These are phyloP conservation scores for Pichia nanzhaoensis DNA, from an alignment of 805 yeast genomes.

Conservation along the genomic window DNA sequence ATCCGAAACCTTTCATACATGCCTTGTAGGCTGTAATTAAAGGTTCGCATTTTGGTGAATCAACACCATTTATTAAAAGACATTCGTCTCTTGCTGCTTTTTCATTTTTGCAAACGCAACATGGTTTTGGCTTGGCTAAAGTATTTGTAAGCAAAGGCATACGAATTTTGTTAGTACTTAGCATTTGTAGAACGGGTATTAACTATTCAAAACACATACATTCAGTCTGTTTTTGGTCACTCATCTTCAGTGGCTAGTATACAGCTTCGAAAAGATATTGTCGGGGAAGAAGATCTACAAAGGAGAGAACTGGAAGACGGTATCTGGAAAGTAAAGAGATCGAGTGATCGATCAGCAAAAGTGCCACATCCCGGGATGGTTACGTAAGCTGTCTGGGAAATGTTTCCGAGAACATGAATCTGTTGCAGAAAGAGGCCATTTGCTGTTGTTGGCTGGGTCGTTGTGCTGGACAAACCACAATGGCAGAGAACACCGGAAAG, in stretches of 20 bases:
- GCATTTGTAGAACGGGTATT: too few species aligned
- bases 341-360: not conserved
- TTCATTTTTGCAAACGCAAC: constrained; percentile 83
- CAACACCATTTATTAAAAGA: constrained; percentile 73
- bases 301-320: not conserved
- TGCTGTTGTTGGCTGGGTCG: too few species aligned
- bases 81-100: constrained; percentile 74
- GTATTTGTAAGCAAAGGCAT: constrained; percentile 1
- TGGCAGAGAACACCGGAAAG: not conserved
- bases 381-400: not conserved
- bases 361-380: not conserved
- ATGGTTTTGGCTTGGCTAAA: constrained; percentile 74
- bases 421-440: too few species aligned
- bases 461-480: too few species aligned
- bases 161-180: not conserved
- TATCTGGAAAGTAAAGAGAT: too few species aligned
- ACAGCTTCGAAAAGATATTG: too few species aligned
- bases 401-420: too few species aligned
- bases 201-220: constrained; percentile 16
- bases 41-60: constrained; percentile 71
- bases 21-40: constrained; percentile 65
- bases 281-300: too few species aligned
- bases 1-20: constrained; percentile 93
- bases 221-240: constrained; percentile 18
- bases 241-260: too few species aligned